Evolutionary conservation across 441 rosid genomes (phyloP).

Genomic region (Jatropha podagrica): DNA sequence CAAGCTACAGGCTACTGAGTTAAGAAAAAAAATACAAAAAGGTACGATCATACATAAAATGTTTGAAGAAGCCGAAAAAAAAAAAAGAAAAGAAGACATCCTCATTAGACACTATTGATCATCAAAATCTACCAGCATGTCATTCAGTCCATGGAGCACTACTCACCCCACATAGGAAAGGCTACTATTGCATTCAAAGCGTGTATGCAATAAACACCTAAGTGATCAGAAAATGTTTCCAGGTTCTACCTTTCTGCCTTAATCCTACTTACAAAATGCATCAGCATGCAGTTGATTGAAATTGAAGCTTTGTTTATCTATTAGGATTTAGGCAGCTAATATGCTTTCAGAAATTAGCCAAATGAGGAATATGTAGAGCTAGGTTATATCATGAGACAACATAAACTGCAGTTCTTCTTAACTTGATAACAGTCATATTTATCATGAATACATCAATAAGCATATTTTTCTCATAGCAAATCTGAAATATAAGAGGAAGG

Average conservation of each 20-base stretch:
- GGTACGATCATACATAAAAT: background rate
- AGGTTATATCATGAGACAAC: background rate
- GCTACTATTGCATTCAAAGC: too few relatives aligned
- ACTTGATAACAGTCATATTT: background rate
- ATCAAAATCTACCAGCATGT: constrained; percentile 5
- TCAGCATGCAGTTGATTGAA: background rate
- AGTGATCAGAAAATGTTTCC: background rate
- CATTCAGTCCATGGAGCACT: background rate
- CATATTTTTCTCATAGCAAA: background rate
- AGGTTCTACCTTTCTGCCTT: background rate
- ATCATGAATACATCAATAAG: background rate
- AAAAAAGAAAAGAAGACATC: background rate
- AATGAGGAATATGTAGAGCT: background rate
- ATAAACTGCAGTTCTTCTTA: background rate
- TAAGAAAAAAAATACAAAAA: background rate
- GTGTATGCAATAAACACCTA: background rate
- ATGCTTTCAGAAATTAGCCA: background rate
- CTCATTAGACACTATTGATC: background rate
- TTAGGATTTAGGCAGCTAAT: background rate
- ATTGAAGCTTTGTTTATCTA: background rate
- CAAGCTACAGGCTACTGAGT: background rate
- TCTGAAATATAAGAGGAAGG: background rate
- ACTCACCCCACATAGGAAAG: background rate
- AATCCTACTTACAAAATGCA: background rate
- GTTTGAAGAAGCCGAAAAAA: background rate